A percentile compares a stretch with the other conserved stretches of the same genome.
Conservation (phyloP, 176 grass and related monocot genomes). For the Aegilops umbellulata region DNA sequence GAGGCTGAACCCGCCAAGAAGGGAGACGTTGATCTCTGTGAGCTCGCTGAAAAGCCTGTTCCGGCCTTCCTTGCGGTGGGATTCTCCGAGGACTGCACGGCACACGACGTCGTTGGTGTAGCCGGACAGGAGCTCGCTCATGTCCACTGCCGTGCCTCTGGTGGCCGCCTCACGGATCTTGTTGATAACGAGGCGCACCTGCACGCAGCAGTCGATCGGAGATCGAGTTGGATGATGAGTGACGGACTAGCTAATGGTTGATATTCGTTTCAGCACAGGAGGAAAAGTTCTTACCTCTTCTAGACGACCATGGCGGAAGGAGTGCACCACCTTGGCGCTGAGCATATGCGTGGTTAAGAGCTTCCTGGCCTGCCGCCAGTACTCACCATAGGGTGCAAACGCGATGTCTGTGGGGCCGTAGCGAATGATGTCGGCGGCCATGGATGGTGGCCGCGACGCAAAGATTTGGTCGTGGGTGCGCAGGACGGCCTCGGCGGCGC, state of each 20-base stretch:
- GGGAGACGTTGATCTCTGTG: constrained; percentile 18
- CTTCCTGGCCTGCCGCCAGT: constrained; percentile 38
- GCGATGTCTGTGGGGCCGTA: constrained; percentile 31
- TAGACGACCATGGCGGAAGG: neutral
- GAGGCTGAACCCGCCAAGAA: constrained; percentile 3
- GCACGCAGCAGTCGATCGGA: too few relatives aligned
- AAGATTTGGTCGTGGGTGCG: constrained; percentile 43
- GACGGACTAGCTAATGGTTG: too few relatives aligned
- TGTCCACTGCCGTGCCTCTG: constrained; percentile 6
- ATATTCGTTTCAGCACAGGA: too few relatives aligned
- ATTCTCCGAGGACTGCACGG: constrained; percentile 20
- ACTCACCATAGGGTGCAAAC: constrained; percentile 29
- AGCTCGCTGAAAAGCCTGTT: constrained; percentile 34
- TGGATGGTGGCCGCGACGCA: constrained; percentile 30
- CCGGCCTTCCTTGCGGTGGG: neutral
- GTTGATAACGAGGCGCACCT: neutral
- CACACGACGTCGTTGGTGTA: constrained; percentile 38
- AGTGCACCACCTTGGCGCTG: neutral
- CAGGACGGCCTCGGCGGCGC: constrained; percentile 26
- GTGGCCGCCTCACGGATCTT: constrained; percentile 1
- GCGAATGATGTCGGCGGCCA: constrained; percentile 10
- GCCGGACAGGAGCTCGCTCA: constrained; percentile 20
- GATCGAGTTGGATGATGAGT: too few relatives aligned
- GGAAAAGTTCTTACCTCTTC: neutral
- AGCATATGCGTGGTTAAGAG: constrained; percentile 34